Conservation (phyloP, 805 yeast species). For the Ogataea kodamae region DNA sequence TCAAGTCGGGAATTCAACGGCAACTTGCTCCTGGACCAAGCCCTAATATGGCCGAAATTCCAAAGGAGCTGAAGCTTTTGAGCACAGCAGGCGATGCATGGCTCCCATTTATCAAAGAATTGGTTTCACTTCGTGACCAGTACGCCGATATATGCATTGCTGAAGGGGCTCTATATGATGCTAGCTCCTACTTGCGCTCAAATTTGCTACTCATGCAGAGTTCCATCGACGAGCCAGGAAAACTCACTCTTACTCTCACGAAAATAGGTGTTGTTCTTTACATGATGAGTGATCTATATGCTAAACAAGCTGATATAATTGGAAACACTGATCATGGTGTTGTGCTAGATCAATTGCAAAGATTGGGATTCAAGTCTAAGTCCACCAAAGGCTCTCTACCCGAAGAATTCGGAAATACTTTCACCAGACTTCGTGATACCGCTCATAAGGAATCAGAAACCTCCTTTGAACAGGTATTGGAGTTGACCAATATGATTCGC, state of each 20-base stretch:
- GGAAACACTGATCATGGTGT: slow-evolving; percentile 2
- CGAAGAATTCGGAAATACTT: neutral
- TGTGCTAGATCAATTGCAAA: slow-evolving; percentile 6
- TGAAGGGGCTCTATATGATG: slow-evolving; percentile 22
- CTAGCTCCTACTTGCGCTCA: slow-evolving; percentile 13
- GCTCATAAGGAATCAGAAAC: slow-evolving; percentile 11
- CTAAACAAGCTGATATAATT: slow-evolving; percentile 1
- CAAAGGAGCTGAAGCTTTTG: slow-evolving; percentile 22
- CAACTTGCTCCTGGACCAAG: slow-evolving; percentile 22
- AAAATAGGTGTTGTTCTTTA: slow-evolving; percentile 17
- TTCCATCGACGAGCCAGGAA: slow-evolving; percentile 19
- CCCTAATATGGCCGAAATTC: slow-evolving; percentile 17
- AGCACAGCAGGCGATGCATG: slow-evolving; percentile 26
- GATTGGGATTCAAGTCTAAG: slow-evolving; percentile 4
- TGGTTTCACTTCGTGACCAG: slow-evolving; percentile 25
- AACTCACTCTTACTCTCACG: slow-evolving; percentile 16
- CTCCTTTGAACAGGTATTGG: slow-evolving; percentile 15
- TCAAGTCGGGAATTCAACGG: slow-evolving; percentile 16
- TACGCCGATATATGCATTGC: slow-evolving; percentile 27
- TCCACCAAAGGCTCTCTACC: slow-evolving; percentile 1
- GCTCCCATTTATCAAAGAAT: slow-evolving; percentile 26
- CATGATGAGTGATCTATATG: slow-evolving; percentile 12
- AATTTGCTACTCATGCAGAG: slow-evolving; percentile 17
- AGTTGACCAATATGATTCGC: slow-evolving; percentile 12
- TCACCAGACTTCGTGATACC: slow-evolving; percentile 4